A percentile compares a stretch with the other conserved stretches of the same genome.
These are phyloP conservation scores for Kurtzmaniella natalensis DNA, from an alignment of 1,139 yeast genomes.

Conservation along the genomic window DNA sequence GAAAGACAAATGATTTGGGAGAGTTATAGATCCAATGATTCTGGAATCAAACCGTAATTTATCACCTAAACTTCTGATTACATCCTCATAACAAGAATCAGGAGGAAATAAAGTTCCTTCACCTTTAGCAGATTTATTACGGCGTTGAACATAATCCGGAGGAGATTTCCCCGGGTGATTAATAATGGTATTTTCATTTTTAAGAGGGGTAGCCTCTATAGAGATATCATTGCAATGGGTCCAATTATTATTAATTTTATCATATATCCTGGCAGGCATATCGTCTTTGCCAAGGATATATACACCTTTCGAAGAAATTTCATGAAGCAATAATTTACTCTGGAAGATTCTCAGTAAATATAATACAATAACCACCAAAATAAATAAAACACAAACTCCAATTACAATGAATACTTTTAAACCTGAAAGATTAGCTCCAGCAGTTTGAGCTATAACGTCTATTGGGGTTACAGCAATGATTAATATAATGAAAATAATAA, in stretches of 20 bases:
- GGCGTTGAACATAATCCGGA: conserved; percentile 33
- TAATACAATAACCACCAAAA: conserved; percentile 44
- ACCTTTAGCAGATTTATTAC: conserved; percentile 23
- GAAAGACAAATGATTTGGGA: conserved; percentile 45
- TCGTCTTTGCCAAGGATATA: conserved; percentile 71
- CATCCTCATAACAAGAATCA: conserved; percentile 59
- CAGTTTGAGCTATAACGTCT: conserved; percentile 70
- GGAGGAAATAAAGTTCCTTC: conserved; percentile 48
- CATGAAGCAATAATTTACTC: conserved; percentile 56
- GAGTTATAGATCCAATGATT: conserved; percentile 30
- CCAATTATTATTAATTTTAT: conserved; percentile 33
- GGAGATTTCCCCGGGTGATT: conserved; percentile 64
- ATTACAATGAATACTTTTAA: conserved; percentile 74
- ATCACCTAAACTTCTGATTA: conserved; percentile 53
- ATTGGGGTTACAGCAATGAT: conserved; percentile 66
- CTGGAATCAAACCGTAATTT: conserved; percentile 42
- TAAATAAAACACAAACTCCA: conserved; percentile 62
- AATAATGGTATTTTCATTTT: conserved; percentile 31
- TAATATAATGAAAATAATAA: conserved; percentile 48
- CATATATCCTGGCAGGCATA: conserved; percentile 48
- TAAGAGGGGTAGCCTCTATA: conserved; percentile 48
- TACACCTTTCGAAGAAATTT: conserved; percentile 61
- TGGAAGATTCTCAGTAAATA: conserved; percentile 54
- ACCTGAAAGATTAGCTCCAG: conserved; percentile 49
- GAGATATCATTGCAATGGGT: conserved; percentile 44